Percentiles rank a stretch among this genome's conserved stretches.
Conservation (phyloP, 768 basidiomycete genomes). For the Rhizopogon vesiculosus region DNA sequence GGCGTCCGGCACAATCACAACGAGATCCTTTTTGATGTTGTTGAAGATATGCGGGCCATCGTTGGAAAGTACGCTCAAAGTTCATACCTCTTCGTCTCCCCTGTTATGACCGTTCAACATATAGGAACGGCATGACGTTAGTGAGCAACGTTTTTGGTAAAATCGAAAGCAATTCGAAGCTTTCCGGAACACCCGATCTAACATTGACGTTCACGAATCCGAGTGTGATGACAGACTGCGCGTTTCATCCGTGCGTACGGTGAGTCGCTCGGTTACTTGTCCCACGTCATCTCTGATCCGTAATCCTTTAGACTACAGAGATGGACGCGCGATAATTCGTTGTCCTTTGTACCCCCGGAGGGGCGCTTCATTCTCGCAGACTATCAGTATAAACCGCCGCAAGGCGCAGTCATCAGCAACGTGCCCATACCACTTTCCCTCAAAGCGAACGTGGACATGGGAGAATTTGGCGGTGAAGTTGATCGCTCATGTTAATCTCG, state of each 20-base stretch:
- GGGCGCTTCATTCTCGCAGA: constrained; percentile 82
- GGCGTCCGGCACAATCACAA: constrained; percentile 82
- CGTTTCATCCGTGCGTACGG: constrained; percentile 94
- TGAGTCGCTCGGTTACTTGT: constrained; percentile 28
- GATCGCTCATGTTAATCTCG: neutral
- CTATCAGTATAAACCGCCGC: constrained; percentile 62
- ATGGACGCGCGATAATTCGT: constrained; percentile 68
- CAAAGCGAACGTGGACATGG: constrained; percentile 34
- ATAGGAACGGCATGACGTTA: constrained; percentile 64
- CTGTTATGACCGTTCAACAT: neutral
- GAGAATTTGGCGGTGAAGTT: constrained; percentile 27
- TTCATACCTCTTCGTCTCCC: neutral
- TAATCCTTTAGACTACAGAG: constrained; percentile 55
- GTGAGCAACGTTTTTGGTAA: constrained; percentile 69
- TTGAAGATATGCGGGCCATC: constrained; percentile 67
- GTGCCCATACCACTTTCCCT: constrained; percentile 49
- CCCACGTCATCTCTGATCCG: constrained; percentile 3
- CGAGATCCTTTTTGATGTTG: constrained; percentile 90
- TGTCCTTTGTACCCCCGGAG: constrained; percentile 94
- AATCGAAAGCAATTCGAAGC: constrained; percentile 69
- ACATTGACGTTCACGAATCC: constrained; percentile 73
- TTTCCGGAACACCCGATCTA: constrained; percentile 90
- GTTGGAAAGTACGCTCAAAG: constrained; percentile 20
- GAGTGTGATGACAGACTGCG: constrained; percentile 66
- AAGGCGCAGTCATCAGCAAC: constrained; percentile 32